Base-by-base conservation (phyloP, 805 yeast species). In the Teunomyces kruisii region DNA sequence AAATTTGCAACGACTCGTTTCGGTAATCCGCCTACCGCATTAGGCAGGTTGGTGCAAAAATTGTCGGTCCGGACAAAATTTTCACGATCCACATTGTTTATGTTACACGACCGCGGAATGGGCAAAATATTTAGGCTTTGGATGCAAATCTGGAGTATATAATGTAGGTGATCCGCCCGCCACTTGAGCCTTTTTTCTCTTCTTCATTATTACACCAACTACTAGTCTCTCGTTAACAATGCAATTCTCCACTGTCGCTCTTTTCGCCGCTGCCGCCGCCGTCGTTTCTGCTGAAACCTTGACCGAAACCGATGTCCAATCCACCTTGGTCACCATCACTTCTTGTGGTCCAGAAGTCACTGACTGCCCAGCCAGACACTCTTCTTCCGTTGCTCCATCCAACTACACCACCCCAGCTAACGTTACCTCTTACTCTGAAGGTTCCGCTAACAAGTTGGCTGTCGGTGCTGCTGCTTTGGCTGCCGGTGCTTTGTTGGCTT, bases 221-320 rank as follows among this genome's bases (percentile, higher is more conserved):
- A 56, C 47, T 57, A 43, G 58, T 63, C 71, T 48, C 57, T 67
- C 71, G 70, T 56, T 64, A 44, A 69, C 49, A 68, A 74, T 74
- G 79, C 76, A 72, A 69, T 74, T 72, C 75, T 62, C 76, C 55
- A 62, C 65, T 55, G 66, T 67, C 58, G 61, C 69, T 46, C 53
- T 66, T 50, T 50, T 69, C 48, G 74, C 76, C 52, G 59, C 67
- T 45, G 67, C 68, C 44, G 62, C 67, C 43, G 70, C 72, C 55
- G 56, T 64, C 45, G 69, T 65, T 52, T 43, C 57, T 43, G 64
- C 65, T 39, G 51, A 55, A 43, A 57, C 63, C 49, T 51, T 57
- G 52, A 62, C 71, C 58, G 59, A 53, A 39, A 63, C 67, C 47
- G 63, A 56, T 28, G 37, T 50, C 35, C 47, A 59, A 43, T 60